Conservation (phyloP, 148 eudicot genomes). For the Oxyria digyna region DNA sequence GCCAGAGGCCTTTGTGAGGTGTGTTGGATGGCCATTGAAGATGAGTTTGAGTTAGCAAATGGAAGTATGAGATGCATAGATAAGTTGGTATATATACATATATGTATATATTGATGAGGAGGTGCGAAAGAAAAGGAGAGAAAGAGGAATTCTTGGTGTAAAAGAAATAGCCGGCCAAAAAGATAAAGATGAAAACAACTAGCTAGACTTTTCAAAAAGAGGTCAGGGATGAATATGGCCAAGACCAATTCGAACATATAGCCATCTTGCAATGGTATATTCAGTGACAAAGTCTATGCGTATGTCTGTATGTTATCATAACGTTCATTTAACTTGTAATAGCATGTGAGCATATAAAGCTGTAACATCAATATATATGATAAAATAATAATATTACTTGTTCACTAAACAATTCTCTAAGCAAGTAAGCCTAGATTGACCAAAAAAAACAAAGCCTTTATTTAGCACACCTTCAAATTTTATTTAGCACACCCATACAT, state of each 20-base stretch:
- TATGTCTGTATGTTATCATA: too few species aligned
- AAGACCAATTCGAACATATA: neutral
- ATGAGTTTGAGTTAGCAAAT: neutral
- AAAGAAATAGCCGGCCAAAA: constrained; percentile 1
- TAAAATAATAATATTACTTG: too few species aligned
- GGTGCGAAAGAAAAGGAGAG: neutral
- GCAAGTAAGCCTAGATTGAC: too few species aligned
- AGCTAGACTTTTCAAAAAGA: neutral
- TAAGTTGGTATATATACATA: neutral
- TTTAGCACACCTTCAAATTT: too few species aligned
- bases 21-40: constrained; percentile 10
- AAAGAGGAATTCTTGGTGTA: constrained; percentile 3
- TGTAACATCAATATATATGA: too few species aligned
- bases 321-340: too few species aligned
- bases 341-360: too few species aligned
- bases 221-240: neutral
- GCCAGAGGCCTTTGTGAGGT: constrained; percentile 55
- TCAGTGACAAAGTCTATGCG: too few species aligned
- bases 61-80: constrained; percentile 6
- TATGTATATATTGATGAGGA: too few species aligned
- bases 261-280: neutral
- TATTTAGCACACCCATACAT: too few species aligned
- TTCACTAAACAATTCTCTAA: too few species aligned
- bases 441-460: too few species aligned
- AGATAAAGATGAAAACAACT: neutral